Evolutionary conservation across 148 eudicot species (phyloP), one percentile per base, ranked within the genome.

Genomic region (Vaccinium corymbosum): DNA sequence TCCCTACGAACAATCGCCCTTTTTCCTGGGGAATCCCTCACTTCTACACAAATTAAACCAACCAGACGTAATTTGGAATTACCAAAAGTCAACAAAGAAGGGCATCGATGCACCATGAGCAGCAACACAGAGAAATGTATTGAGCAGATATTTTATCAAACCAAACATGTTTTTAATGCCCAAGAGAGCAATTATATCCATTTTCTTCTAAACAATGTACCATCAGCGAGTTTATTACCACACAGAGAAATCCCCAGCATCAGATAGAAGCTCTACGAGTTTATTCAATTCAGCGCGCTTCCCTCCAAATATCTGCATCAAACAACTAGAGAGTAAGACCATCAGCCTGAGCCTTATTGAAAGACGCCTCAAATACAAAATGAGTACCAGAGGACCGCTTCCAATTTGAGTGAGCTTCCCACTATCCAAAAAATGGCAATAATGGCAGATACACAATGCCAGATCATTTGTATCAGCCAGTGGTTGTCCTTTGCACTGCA

Each of bases 351-450:
- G 76, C 72, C 83, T 38, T 15, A 51, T 8, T 61, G 52, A 49
- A 48, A 10, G 42, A 55, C 75, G 73, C 35, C 81, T 35, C 82
- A 13, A 48, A 64, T 80, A 68, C 48, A 78, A 87, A 87, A 72
- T 74, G 81, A 92, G 86, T 87, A 93, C 97, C 94, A 91, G 85
- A 78, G 85, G 90, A 82, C 92, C 85, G 80, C 87, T 87, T 89
- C 87, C 90, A 90, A 88, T 90, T 79, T 84, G 88, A 88, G 90
- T 86, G 71, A 90, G 88, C 86, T 93, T 93, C 29, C 98, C 94
- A 82, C 91, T 89, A 85, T 86, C 91, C 51, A 95, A 79, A 88
- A 91, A 85, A 68, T 85, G 80, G 89, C 99, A 97, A 85, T 93
- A 94, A 7, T 89, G 91, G 90, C 99, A 97, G 20, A 89, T 56